Evolutionary conservation across 441 rosid genomes (phyloP).

Genomic region (Isatis lusitanica): DNA sequence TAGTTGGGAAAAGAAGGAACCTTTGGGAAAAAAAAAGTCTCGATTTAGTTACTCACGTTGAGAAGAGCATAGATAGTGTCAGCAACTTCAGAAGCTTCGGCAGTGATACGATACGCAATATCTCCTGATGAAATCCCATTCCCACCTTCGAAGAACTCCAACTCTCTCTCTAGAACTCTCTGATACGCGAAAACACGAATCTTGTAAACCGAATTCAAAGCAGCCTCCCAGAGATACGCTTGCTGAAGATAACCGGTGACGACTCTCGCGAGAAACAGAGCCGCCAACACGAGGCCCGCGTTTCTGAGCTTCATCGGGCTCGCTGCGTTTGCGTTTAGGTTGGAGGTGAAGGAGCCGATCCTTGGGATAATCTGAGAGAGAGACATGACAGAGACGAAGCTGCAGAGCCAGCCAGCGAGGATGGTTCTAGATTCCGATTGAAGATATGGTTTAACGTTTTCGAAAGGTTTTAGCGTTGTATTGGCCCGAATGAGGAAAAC

Average conservation of each 20-base stretch:
- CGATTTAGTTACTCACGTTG: conserved; percentile 50
- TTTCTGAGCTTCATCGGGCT: conserved; percentile 37
- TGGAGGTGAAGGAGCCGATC: conserved; percentile 56
- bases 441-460: conserved; percentile 54
- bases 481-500: conserved; percentile 28
- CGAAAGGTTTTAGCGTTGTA: conserved; percentile 36
- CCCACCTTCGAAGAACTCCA: conserved; percentile 81
- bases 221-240: conserved; percentile 81
- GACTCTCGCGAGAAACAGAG: conserved; percentile 49
- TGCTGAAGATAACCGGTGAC: conserved; percentile 69
- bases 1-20: conserved; percentile 7
- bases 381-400: conserved; percentile 67
- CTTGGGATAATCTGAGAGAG: conserved; percentile 71
- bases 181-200: conserved; percentile 64
- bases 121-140: conserved; percentile 69
- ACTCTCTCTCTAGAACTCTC: conserved; percentile 65
- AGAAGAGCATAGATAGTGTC: conserved; percentile 77
- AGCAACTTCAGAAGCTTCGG: conserved; percentile 81
- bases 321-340: conserved; percentile 32
- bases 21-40: background rate
- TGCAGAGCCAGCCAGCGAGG: conserved; percentile 80
- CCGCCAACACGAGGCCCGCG: conserved; percentile 46
- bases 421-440: conserved; percentile 54
- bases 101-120: conserved; percentile 74
- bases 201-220: conserved; percentile 51